Evolutionary conservation across 2,329 filamentous ascomycete species (phyloP).

Genomic region (Trichophyton rubrum): DNA sequence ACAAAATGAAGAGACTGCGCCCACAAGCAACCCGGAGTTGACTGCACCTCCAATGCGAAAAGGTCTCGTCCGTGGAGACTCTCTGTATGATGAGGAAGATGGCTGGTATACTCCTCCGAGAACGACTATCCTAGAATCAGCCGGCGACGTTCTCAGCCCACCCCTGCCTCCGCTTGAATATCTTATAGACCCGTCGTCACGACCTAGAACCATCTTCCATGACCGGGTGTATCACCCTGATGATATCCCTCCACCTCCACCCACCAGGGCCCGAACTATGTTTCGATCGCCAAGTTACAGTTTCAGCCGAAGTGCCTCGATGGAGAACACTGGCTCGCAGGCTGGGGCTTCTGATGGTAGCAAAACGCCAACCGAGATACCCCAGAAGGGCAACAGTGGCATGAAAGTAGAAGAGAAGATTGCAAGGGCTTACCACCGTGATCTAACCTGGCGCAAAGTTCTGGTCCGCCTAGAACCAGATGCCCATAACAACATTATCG

Average conservation of each 20-base stretch:
- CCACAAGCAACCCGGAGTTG: background rate
- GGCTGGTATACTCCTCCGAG: conserved; percentile 60
- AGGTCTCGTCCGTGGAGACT: conserved; percentile 38
- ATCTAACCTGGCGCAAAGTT: conserved; percentile 90
- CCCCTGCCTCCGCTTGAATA: conserved; percentile 72
- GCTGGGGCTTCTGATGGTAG: conserved; percentile 1
- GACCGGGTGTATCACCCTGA: conserved; percentile 88
- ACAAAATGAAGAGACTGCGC: background rate
- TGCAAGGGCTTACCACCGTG: conserved; percentile 82
- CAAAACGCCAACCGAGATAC: background rate
- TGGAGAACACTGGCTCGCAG: background rate
- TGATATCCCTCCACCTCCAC: conserved; percentile 75
- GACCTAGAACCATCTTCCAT: conserved; percentile 87
- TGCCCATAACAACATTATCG: conserved; percentile 96
- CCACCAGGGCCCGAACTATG: conserved; percentile 31
- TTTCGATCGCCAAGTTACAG: conserved; percentile 16
- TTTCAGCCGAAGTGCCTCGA: conserved; percentile 8
- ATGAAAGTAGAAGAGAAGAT: conserved; percentile 98
- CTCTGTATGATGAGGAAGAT: conserved; percentile 35
- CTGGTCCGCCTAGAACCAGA: conserved; percentile 91
- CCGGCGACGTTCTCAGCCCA: conserved; percentile 81
- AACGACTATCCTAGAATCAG: conserved; percentile 90
- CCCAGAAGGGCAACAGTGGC: conserved; percentile 19
- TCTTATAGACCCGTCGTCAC: conserved; percentile 66
- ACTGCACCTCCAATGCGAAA: conserved; percentile 11